Conservation (phyloP, 1,284 basidiomycete species). For the Ganoderma multipileum region DNA sequence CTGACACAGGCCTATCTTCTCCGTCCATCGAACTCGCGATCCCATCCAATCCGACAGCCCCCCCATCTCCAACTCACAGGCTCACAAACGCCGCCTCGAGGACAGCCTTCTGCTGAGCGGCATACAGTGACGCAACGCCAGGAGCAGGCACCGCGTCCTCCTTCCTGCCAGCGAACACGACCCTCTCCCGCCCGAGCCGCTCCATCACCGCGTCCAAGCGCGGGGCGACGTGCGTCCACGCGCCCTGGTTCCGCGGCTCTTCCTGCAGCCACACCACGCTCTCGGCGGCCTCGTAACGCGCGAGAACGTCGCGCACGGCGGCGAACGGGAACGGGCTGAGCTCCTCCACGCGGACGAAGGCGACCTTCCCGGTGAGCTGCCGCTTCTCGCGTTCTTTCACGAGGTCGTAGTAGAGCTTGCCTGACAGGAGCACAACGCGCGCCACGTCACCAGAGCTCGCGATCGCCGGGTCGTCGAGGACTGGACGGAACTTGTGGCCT, state of each 20-base stretch:
- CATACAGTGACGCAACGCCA: conserved; percentile 78
- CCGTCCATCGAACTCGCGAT: not conserved
- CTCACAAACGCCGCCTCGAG: conserved; percentile 61
- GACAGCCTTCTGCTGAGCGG: conserved; percentile 67
- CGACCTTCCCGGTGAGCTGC: conserved; percentile 55
- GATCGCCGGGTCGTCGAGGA: conserved; percentile 63
- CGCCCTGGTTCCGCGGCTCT: conserved; percentile 87
- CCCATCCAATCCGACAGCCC: not conserved
- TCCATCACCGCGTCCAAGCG: conserved; percentile 62
- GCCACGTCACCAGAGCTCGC: conserved; percentile 48
- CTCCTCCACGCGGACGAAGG: conserved; percentile 84
- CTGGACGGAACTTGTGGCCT: conserved; percentile 73
- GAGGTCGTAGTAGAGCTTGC: conserved; percentile 90
- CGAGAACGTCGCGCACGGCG: conserved; percentile 55
- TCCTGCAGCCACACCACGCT: conserved; percentile 83
- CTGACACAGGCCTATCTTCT: not conserved
- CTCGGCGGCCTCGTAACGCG: conserved; percentile 49
- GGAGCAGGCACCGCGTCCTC: conserved; percentile 80
- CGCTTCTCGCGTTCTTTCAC: conserved; percentile 65
- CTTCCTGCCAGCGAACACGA: conserved; percentile 70
- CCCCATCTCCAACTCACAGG: conserved; percentile 7
- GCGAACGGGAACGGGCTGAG: conserved; percentile 85
- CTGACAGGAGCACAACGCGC: conserved; percentile 70
- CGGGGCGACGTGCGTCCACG: conserved; percentile 70
- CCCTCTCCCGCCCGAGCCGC: conserved; percentile 39